Base-by-base conservation (phyloP, 169 alveolate species). In the Eimeria sp. region DNA sequence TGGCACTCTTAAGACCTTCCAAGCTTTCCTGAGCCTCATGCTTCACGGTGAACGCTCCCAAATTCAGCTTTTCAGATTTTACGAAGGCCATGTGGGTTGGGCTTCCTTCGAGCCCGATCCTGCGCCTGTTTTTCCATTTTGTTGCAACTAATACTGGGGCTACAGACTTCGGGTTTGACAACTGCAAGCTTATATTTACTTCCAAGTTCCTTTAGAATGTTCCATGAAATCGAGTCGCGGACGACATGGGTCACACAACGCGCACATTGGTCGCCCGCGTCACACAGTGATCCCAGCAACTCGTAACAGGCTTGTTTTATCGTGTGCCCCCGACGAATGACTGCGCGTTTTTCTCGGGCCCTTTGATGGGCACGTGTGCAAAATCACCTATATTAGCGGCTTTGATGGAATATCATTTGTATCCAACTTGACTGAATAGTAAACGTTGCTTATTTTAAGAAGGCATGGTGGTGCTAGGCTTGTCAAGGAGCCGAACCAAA, bases 401-500 rank as follows among this genome's bases (percentile, higher is more conserved):
- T 40, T 33, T 10, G 37, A 30, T 30, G 33, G 27, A 6, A 13
- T 11, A 52, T n/a, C 16, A 4, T 74, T 74, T n/a, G 33, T 74
- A 40, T 40, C 33, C 83, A 74, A 18, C 58, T 6, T 6, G 46
- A 1, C 16, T 37, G 83, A 16, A 0, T 40, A 40, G 33, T 74
- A 74, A 74, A 40, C 10, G 56, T 74, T 74, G 33, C 83, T 40
- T 4, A 40, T 74, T 74, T 6, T 74, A 40, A 16, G 0, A 43
- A 37, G 60, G 20, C 60, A 58, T 43, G 6, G 58, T 25, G 40
- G 40, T 16, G 58, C 30, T 60, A 77, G 77, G 78, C 16, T 64
- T 49, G 18, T 64, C n/a, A 37, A 87, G 33, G 62, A 87, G 30
- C n/a, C 66, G 78, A 40, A n/a, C 1, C 80, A 87, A 87, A 52